Conservation (phyloP, 2,329 filamentous ascomycete species). For the Trichophyton mentagrophytes region DNA sequence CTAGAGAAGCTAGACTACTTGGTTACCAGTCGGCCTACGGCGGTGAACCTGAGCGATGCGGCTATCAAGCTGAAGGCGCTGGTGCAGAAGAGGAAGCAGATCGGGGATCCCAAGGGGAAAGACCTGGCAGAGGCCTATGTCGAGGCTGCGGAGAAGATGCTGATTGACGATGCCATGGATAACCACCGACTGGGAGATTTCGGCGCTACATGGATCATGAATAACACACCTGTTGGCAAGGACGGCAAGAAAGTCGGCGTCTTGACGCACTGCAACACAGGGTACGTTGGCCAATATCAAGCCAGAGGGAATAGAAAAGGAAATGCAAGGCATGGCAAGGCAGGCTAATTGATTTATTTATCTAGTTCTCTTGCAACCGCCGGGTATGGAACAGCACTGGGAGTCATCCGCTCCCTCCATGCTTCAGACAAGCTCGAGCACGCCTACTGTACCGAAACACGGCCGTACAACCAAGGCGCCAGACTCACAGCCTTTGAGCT, state of each 20-base stretch:
- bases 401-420: slow-evolving; percentile 78
- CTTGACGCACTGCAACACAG: slow-evolving; percentile 95
- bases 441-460: slow-evolving; percentile 91
- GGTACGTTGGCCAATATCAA: slow-evolving; percentile 37
- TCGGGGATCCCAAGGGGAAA: slow-evolving; percentile 24
- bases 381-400: slow-evolving; percentile 91
- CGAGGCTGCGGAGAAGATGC: slow-evolving; percentile 68
- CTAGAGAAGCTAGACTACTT: slow-evolving; percentile 70
- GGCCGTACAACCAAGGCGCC: slow-evolving; percentile 95
- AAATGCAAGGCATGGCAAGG: not conserved
- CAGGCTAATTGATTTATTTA: not conserved
- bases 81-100: slow-evolving; percentile 37
- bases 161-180: slow-evolving; percentile 73
- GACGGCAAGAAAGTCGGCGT: slow-evolving; percentile 55
- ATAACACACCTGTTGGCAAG: slow-evolving; percentile 40
- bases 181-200: slow-evolving; percentile 74
- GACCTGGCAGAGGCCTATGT: slow-evolving; percentile 60
- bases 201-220: slow-evolving; percentile 70
- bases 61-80: slow-evolving; percentile 62
- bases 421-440: slow-evolving; percentile 54
- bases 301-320: not conserved
- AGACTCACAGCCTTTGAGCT: slow-evolving; percentile 91
- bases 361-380: slow-evolving; percentile 81
- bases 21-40: slow-evolving; percentile 78
- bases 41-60: slow-evolving; percentile 87